These are phyloP conservation scores for Daphne laureola DNA, from an alignment of 441 rosid species.

Conservation along the genomic window DNA sequence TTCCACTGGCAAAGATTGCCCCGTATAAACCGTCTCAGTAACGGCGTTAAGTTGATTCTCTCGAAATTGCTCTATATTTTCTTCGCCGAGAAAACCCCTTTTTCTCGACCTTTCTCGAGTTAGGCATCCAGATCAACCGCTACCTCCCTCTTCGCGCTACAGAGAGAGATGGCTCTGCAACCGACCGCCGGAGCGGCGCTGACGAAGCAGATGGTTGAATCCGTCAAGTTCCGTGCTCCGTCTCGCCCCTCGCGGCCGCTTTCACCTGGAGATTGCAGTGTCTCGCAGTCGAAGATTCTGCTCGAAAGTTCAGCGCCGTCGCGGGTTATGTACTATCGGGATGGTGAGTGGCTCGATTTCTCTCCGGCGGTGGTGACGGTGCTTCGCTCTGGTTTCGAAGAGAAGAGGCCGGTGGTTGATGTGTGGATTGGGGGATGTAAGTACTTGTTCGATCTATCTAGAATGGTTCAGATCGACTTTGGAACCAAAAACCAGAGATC, in stretches of 20 bases:
- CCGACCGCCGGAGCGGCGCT: neutral
- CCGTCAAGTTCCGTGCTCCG: conserved; percentile 10
- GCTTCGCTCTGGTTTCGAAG: conserved; percentile 22
- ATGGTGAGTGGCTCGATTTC: conserved; percentile 34
- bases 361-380: conserved; percentile 17
- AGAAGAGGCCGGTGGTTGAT: conserved; percentile 23
- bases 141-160: too few species aligned
- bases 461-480: conserved; percentile 37
- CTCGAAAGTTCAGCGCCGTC: conserved; percentile 21
- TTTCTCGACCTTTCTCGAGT: too few species aligned
- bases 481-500: conserved; percentile 26
- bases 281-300: conserved; percentile 21
- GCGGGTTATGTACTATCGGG: conserved; percentile 30
- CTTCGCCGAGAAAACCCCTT: too few species aligned
- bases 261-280: conserved; percentile 3
- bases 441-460: conserved; percentile 31
- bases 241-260: neutral
- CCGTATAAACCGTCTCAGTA: too few species aligned
- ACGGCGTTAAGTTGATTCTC: too few species aligned
- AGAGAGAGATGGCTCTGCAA: conserved; percentile 10
- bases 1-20: too few species aligned
- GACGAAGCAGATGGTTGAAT: conserved; percentile 20
- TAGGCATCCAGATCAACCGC: too few species aligned
- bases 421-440: conserved; percentile 21
- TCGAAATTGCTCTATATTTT: too few species aligned